Percentiles rank a stretch among this genome's conserved stretches.
These are phyloP conservation scores for Scheffersomyces segobiensis DNA, from an alignment of 1,139 yeast species.

Conservation along the genomic window DNA sequence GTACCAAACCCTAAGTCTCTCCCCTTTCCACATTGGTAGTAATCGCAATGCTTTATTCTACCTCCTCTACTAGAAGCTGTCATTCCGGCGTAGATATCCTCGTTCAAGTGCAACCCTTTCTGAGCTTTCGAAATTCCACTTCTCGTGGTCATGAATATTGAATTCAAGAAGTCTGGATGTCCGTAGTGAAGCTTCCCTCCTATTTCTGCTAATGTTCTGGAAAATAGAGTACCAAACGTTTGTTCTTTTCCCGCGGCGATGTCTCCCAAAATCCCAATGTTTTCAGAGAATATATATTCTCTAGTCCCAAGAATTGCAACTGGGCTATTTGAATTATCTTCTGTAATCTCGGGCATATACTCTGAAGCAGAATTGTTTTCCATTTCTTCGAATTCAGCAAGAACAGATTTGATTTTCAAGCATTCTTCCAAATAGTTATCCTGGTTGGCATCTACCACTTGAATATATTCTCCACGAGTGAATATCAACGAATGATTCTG, in stretches of 20 bases:
- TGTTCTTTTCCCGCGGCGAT: slow-evolving; percentile 94
- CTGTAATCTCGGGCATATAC: slow-evolving; percentile 47
- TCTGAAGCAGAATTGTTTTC: slow-evolving; percentile 34
- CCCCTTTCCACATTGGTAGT: slow-evolving; percentile 89
- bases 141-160: slow-evolving; percentile 82
- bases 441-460: slow-evolving; percentile 85
- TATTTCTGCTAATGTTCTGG: slow-evolving; percentile 79
- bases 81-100: slow-evolving; percentile 92
- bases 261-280: slow-evolving; percentile 83
- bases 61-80: slow-evolving; percentile 82
- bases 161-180: slow-evolving; percentile 87
- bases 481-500: slow-evolving; percentile 78
- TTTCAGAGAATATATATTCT: slow-evolving; percentile 85
- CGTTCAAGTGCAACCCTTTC: slow-evolving; percentile 80
- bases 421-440: slow-evolving; percentile 88
- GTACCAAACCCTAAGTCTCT: slow-evolving; percentile 87
- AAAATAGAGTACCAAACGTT: slow-evolving; percentile 87
- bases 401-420: slow-evolving; percentile 71
- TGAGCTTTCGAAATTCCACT: slow-evolving; percentile 93
- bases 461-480: slow-evolving; percentile 84
- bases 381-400: slow-evolving; percentile 78
- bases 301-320: slow-evolving; percentile 89
- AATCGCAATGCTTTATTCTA: slow-evolving; percentile 82
- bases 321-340: slow-evolving; percentile 36
- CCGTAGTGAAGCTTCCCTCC: slow-evolving; percentile 92